A percentile compares a stretch with the other conserved stretches of the same genome.
Conservation (phyloP, 768 basidiomycete genomes). For the Lyophyllum shimeji region DNA sequence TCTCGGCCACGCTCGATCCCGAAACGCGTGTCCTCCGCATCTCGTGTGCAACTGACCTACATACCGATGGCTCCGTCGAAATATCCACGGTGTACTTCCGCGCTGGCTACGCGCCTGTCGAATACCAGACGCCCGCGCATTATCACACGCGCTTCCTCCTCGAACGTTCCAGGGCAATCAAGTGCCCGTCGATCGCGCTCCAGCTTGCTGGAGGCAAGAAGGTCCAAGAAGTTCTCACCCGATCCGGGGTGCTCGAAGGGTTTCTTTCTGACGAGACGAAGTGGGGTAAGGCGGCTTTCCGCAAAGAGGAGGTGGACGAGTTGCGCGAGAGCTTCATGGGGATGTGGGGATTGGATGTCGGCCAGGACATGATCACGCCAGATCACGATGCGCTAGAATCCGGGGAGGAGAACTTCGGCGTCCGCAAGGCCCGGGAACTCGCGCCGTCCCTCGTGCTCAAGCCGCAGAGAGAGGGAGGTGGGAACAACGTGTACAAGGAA, state of each 20-base stretch:
- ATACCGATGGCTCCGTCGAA: constrained; percentile 45
- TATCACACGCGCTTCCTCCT: constrained; percentile 77
- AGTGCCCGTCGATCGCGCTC: constrained; percentile 87
- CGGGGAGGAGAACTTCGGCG: constrained; percentile 37
- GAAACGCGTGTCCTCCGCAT: constrained; percentile 43
- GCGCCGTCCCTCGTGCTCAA: constrained; percentile 79
- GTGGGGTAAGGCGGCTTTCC: constrained; percentile 32
- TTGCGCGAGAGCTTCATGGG: constrained; percentile 81
- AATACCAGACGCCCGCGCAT: constrained; percentile 65
- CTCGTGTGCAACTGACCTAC: constrained; percentile 31
- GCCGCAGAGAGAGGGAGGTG: constrained; percentile 97
- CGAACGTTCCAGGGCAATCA: constrained; percentile 84
- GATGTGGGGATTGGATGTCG: constrained; percentile 81
- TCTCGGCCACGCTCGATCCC: constrained; percentile 55
- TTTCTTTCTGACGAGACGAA: constrained; percentile 54
- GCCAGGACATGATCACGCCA: constrained; percentile 32
- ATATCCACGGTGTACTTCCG: constrained; percentile 92
- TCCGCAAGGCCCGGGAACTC: constrained; percentile 49
- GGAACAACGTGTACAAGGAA: constrained; percentile 90
- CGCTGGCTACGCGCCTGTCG: constrained; percentile 81
- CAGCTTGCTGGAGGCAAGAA: constrained; percentile 98
- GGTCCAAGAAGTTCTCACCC: constrained; percentile 84
- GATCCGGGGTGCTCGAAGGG: constrained; percentile 68
- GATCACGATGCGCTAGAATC: constrained; percentile 25
- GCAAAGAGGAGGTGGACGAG: constrained; percentile 42